These are phyloP conservation scores for Stylonectria norvegica DNA, from an alignment of 2,329 filamentous ascomycete species.

Conservation along the genomic window DNA sequence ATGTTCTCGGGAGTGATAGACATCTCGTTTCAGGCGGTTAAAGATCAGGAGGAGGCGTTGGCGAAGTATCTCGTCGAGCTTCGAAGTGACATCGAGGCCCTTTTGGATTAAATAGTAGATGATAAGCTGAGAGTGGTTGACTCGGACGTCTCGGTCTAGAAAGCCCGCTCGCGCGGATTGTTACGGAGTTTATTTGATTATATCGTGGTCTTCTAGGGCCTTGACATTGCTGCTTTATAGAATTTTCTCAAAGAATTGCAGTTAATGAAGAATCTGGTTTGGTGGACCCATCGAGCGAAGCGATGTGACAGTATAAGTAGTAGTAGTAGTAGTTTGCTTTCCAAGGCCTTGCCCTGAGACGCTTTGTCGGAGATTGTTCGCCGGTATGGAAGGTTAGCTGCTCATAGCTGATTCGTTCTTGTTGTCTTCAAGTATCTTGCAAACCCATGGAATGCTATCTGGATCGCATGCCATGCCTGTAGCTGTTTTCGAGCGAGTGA, in stretches of 20 bases:
- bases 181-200: not conserved
- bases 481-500: too few species aligned
- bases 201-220: not conserved
- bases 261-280: too few species aligned
- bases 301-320: too few species aligned
- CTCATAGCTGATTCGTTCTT: too few species aligned
- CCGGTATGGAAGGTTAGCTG: too few species aligned
- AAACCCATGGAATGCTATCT: too few species aligned
- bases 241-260: not conserved
- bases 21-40: slow-evolving; percentile 29
- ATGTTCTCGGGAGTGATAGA: slow-evolving; percentile 34
- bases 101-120: slow-evolving; percentile 29
- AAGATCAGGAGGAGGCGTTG: slow-evolving; percentile 34
- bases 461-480: too few species aligned
- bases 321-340: too few species aligned
- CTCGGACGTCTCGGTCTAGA: not conserved
- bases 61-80: slow-evolving; percentile 32
- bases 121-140: slow-evolving; percentile 7
- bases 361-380: too few species aligned
- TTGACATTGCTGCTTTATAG: not conserved
- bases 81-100: slow-evolving; percentile 32
- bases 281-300: too few species aligned
- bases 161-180: not conserved
- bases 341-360: too few species aligned
- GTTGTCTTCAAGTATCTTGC: too few species aligned